Base-by-base conservation (phyloP, 768 basidiomycete species). In the Mycena indigotica region DNA sequence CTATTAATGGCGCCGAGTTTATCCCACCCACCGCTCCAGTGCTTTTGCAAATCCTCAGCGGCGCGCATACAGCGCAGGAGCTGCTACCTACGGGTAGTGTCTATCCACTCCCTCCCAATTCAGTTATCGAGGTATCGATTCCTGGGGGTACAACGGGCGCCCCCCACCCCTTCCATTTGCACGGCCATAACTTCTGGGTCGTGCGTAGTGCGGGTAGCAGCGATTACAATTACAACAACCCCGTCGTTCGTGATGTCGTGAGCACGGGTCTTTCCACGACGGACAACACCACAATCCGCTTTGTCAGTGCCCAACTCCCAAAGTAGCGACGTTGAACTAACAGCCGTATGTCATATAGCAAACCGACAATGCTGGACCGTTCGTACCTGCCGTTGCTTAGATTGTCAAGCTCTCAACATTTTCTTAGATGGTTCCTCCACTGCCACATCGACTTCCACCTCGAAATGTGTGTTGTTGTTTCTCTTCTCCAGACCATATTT, bases 221-320 rank as follows among this genome's bases (percentile, higher is more conserved):
- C 3, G 48, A 52, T 0, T 75, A 73, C 58, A 80, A 79, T 56
- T 77, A 72, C 53, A 39, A 64, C 4, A 78, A 87, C 66, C 86
- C 86, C 1, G 65, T 67, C 48, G 73, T 79, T 55, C 76, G 86
- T 50, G 87, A 88, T 65, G 83, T 82, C 1, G 77, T 85, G 16
- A 67, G 52, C 58, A 67, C 71, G n/a, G 75, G 77, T 8, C 23
- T 50, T 1, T 1, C 23, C 3, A 55, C 60, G 24, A 62, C 30
- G 25, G 70, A 72, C 17, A 71, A 69, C 39, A 72, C 73, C 15
- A 74, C 72, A 15, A 73, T 80, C 48, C 73, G 79, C 15, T 77
- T 76, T 56, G 50, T 45, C 13, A 32, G 32, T 17, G 28, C 3
- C 30, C 26, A 4, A n/a, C 13, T 23, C 19, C 16, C 12, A 12